These are phyloP conservation scores for Pleurotus ostreatus DNA, from an alignment of 768 basidiomycete species.

Conservation along the genomic window DNA sequence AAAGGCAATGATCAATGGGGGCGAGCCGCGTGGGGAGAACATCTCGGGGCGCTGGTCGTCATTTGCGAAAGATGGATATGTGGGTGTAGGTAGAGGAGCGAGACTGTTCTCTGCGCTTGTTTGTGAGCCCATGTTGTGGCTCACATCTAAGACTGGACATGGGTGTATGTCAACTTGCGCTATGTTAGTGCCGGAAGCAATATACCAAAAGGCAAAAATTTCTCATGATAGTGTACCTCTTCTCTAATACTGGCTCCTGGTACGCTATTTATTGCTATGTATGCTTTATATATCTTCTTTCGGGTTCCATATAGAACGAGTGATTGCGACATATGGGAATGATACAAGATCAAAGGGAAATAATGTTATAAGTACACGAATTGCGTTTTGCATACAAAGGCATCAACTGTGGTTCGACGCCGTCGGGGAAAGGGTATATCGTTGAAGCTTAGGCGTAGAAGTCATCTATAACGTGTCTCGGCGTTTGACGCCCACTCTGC, in stretches of 20 bases:
- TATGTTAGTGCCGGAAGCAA: neutral
- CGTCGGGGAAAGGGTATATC: too few relatives aligned
- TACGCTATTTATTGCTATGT: neutral
- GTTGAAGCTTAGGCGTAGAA: too few relatives aligned
- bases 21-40: slow-evolving; percentile 35
- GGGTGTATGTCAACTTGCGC: neutral
- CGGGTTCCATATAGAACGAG: neutral
- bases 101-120: neutral
- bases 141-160: slow-evolving; percentile 8
- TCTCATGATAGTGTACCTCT: too few relatives aligned
- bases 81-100: neutral
- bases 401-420: too few relatives aligned
- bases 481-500: slow-evolving; percentile 68
- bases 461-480: slow-evolving; percentile 30
- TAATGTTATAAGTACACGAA: neutral
- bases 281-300: neutral
- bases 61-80: neutral
- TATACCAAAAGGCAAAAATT: neutral
- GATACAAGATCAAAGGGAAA: neutral
- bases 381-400: too few relatives aligned
- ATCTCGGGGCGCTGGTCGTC: neutral
- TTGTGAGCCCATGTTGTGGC: neutral
- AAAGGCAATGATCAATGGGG: slow-evolving; percentile 56
- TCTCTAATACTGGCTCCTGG: too few relatives aligned
- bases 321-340: too few relatives aligned